Evolutionary conservation across 1,284 basidiomycete species (phyloP).

Genomic region (Melampsora americana): DNA sequence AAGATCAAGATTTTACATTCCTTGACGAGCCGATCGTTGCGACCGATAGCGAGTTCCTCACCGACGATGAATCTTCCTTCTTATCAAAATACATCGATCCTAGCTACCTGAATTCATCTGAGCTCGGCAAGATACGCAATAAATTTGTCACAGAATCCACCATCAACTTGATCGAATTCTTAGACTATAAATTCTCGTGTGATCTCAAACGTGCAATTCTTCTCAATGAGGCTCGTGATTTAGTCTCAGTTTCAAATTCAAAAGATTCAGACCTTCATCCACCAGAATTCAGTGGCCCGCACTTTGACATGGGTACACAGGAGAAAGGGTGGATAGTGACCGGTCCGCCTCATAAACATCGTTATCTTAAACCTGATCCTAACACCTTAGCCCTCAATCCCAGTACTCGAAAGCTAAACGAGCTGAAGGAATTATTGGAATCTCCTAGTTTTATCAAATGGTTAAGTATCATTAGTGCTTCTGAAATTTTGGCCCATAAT

Average conservation of each 20-base stretch:
- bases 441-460: conserved; percentile 84
- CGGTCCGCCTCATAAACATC: conserved; percentile 90
- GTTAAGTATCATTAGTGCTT: conserved; percentile 72
- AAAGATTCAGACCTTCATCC: conserved; percentile 23
- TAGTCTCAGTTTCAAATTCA: conserved; percentile 56
- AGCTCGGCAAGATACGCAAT: conserved; percentile 72
- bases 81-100: conserved; percentile 73
- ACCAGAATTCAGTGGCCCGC: conserved; percentile 7
- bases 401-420: conserved; percentile 60
- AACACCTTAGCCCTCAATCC: conserved; percentile 24
- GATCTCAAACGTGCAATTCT: conserved; percentile 67
- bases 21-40: conserved; percentile 5
- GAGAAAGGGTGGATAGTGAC: conserved; percentile 67
- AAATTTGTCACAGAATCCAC: conserved; percentile 86
- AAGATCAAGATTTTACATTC: conserved; percentile 8
- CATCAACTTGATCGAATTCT: conserved; percentile 83
- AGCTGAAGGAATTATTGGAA: conserved; percentile 68
- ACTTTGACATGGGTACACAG: conserved; percentile 36
- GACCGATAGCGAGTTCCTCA: not conserved
- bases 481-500: conserved; percentile 71
- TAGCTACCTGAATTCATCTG: conserved; percentile 77
- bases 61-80: conserved; percentile 48
- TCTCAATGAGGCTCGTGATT: conserved; percentile 67
- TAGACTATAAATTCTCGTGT: conserved; percentile 65
- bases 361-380: conserved; percentile 63